Evolutionary conservation across 192 early-diverging fungal genomes (phyloP), one percentile per base, ranked within the genome.

Genomic region (Entomortierella chlamydospora): DNA sequence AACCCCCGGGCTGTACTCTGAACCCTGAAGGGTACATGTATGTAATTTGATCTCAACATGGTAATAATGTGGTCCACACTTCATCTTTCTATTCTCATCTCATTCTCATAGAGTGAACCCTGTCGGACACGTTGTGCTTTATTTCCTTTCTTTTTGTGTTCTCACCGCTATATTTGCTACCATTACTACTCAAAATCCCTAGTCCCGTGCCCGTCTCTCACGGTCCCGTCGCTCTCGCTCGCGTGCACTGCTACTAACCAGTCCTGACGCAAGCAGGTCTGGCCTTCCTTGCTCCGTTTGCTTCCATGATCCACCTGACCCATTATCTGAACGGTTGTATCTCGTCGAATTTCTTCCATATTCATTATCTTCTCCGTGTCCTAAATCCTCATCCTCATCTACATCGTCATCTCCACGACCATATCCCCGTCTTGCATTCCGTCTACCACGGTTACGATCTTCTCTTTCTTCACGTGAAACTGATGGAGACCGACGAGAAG

Each of bases 161-260:
- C n/a, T n/a, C n/a, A n/a, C n/a, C n/a, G n/a, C 20, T 4, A 22
- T 50, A 9, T 50, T 17, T 12, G 5, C 22, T 57, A 17, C 31
- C 7, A 5, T 31, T 18, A n/a, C n/a, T 57, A 42, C 12, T 20
- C 60, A 41, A 20, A 10, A 10, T n/a, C 2, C 9, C 28, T 52
- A 64, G 12, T 39, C 49, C 11, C 61, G 49, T 33, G 22, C 22
- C 30, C 69, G 69, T 29, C 69, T 37, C 60, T 71, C 69, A 1
- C 60, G 34, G 26, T 71, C 69, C 3, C 26, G 37, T 29, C 69
- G 58, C 30, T 62, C 69, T 26, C 69, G 4, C 22, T 71, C 69
- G 5, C 69, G 34, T 25, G 69, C 69, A 51, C 69, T 71, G 25
- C 30, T 61, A 31, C 69, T 71, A 17, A 62, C 31, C 28, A 71